Conservation (phyloP, 139 green algal genomes). For the Chara braunii region DNA sequence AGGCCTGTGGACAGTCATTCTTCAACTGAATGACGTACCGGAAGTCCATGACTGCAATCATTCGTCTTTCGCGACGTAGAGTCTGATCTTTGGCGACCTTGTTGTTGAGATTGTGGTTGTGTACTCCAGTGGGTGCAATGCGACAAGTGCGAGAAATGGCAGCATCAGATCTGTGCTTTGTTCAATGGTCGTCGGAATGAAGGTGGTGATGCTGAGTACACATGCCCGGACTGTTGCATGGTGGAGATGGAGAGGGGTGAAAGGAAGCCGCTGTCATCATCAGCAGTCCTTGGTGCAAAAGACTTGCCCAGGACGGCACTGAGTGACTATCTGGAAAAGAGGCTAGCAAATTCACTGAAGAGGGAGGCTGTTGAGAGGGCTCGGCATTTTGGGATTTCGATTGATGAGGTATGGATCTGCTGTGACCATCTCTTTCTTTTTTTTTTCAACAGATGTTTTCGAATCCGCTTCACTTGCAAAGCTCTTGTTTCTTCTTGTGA, state of each 20-base stretch:
- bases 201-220: slow-evolving; percentile 67
- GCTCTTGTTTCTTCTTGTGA: too few species aligned
- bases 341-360: slow-evolving; percentile 44
- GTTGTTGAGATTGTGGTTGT: slow-evolving; percentile 1
- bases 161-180: slow-evolving; percentile 92
- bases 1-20: too few species aligned
- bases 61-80: neutral
- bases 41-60: neutral
- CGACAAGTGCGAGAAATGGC: slow-evolving; percentile 87
- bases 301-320: slow-evolving; percentile 78
- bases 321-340: slow-evolving; percentile 57
- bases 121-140: slow-evolving; percentile 83
- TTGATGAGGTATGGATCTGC: slow-evolving; percentile 56
- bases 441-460: too few species aligned
- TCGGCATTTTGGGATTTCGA: slow-evolving; percentile 41
- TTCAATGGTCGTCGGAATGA: slow-evolving; percentile 95
- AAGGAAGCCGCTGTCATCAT: slow-evolving; percentile 34
- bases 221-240: slow-evolving; percentile 84
- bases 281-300: slow-evolving; percentile 77
- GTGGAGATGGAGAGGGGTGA: slow-evolving; percentile 44
- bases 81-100: neutral
- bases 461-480: too few species aligned
- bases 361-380: slow-evolving; percentile 45
- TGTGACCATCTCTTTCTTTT: too few species aligned
- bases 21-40: too few species aligned